Evolutionary conservation across 2,329 filamentous ascomycete species (phyloP).

Genomic region (Paraphaeosphaeria sporulosa): DNA sequence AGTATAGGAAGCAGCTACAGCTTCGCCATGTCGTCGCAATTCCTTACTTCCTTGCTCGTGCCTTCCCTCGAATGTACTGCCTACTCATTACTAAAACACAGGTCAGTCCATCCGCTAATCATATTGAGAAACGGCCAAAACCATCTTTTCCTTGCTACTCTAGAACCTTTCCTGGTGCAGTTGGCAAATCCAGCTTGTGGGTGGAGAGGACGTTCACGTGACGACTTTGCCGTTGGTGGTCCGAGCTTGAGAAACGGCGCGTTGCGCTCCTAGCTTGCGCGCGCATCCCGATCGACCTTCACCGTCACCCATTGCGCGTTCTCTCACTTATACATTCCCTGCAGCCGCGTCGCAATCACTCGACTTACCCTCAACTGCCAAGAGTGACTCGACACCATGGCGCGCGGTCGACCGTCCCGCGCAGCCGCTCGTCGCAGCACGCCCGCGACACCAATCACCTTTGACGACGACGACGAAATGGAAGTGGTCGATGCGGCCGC

Average conservation of each 20-base stretch:
- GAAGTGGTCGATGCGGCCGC: constrained; percentile 44
- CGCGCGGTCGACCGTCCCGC: constrained; percentile 47
- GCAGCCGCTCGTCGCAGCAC: constrained; percentile 50
- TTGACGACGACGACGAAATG: constrained; percentile 41
- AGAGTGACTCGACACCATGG: constrained; percentile 29
- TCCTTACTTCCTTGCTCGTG: not conserved
- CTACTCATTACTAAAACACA: not conserved
- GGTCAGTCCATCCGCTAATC: not conserved
- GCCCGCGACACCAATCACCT: constrained; percentile 45
- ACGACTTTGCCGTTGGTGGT: not conserved
- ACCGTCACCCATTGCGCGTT: constrained; percentile 4
- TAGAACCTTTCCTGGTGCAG: too few species aligned
- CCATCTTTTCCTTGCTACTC: too few species aligned
- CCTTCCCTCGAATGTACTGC: not conserved
- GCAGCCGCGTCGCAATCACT: not conserved
- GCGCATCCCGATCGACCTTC: constrained; percentile 6
- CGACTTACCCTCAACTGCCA: not conserved
- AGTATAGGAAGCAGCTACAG: too few species aligned
- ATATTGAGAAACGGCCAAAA: not conserved
- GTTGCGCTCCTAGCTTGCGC: constrained; percentile 4
- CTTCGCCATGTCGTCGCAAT: too few species aligned
- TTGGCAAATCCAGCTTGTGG: not conserved
- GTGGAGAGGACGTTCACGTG: constrained; percentile 3
- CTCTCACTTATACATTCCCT: not conserved
- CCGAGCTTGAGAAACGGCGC: constrained; percentile 5